Base-by-base conservation (phyloP, 2,329 filamentous ascomycete species). In the Alternaria sp. region DNA sequence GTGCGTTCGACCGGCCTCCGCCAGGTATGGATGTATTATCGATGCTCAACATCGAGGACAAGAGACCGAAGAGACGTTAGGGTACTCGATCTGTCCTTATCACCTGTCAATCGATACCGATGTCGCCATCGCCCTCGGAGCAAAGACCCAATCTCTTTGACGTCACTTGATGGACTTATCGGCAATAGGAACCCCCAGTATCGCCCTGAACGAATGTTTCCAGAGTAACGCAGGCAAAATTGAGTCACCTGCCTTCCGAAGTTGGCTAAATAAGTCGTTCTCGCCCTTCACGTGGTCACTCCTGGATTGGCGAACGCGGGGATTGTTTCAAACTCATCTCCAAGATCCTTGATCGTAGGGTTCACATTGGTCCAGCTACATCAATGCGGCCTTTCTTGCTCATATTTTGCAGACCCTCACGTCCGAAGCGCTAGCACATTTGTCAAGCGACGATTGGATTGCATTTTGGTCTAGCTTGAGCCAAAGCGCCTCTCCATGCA, bases 121-220 rank as follows among this genome's bases (percentile, higher is more conserved):
- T n/a, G 47, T 50, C n/a, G 47, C 13, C 1, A 28, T 51, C 3
- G 28, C 8, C n/a, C 12, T n/a, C 5, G 1, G 11, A 32, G 19
- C 5, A 36, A 23, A 36, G 0, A 0, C 1, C 3, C 0, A n/a
- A 5, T n/a, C 12, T n/a, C 12, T 8, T 11, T 23, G 49, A 51
- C 7, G 17, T 51, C 19, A 23, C 5, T 3, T 7, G 6, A 15
- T 1, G 28, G 26, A 12, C 1, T 12, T 51, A n/a, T 23, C 17
- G 17, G 5, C 17, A 15, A 11, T 1, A 32, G 17, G 5, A 10
- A 32, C 17, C 13, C 26, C 11, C 15, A 15, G 9, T 11, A 19
- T 13, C 49, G 49, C 49, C 28, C 3, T n/a, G 4, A 1, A 32
- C 17, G 3, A n/a, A 19, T 23, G 28, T 19, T 51, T 36, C 12